Conservation (phyloP, 352 stramenopile genomes). For the Thalassiosira gravida region DNA sequence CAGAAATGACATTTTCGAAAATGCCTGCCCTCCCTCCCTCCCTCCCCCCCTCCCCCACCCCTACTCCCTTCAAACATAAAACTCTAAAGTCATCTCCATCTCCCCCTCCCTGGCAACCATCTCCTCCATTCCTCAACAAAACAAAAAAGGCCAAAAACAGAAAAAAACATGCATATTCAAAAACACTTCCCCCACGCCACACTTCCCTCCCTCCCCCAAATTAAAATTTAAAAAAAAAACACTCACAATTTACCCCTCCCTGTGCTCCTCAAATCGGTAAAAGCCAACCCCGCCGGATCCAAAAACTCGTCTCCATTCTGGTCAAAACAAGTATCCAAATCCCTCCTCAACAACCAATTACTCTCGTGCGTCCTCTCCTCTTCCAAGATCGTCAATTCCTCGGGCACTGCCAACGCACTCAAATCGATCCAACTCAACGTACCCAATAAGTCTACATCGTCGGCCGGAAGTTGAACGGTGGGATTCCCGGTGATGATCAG, state of each 20-base stretch:
- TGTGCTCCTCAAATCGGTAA: constrained; percentile 37
- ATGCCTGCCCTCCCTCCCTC: too few species aligned
- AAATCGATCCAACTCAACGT: constrained; percentile 52
- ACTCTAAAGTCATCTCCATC: too few species aligned
- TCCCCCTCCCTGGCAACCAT: too few species aligned
- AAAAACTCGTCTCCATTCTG: constrained; percentile 42
- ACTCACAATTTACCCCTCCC: constrained; percentile 35
- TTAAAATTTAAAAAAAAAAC: neutral
- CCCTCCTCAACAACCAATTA: constrained; percentile 30
- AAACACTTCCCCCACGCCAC: neutral
- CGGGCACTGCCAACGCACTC: neutral
- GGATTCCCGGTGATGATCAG: constrained; percentile 42
- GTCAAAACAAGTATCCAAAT: constrained; percentile 38
- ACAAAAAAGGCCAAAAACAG: too few species aligned
- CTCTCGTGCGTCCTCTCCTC: constrained; percentile 30
- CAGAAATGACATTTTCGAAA: too few species aligned
- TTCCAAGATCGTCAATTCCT: constrained; percentile 42
- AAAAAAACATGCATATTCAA: too few species aligned
- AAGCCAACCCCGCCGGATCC: constrained; percentile 27
- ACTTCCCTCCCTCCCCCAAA: neutral
- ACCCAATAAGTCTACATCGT: too few species aligned
- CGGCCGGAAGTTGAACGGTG: constrained; percentile 20
- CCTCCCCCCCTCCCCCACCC: too few species aligned
- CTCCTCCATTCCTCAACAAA: neutral
- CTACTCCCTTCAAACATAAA: too few species aligned